Evolutionary conservation across 2,329 filamentous ascomycete genomes (phyloP), one percentile per base, ranked within the genome.

Genomic region (Acrodontium crateriforme): DNA sequence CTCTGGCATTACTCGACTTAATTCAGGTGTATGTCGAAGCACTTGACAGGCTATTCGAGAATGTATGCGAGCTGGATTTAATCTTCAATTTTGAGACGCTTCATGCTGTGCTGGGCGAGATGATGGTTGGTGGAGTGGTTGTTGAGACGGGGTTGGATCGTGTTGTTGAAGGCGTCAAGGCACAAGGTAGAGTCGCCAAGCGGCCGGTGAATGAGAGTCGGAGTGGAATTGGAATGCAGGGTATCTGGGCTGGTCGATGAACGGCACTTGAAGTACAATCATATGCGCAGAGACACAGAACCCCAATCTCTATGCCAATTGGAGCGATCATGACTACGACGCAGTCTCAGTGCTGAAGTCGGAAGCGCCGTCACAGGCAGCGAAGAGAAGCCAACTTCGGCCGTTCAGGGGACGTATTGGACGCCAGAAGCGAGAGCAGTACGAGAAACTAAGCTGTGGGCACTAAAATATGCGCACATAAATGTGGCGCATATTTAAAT

Each of bases 61-160:
- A 98, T 53, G 89, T 98, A 7, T 98, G 89, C 67, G 89, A 98
- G 62, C 65, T 98, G 31, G 85, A 98, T 55, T 68, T 98, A 43
- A 98, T 98, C 54, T 98, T 98, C 63, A 95, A 95, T 53, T 98
- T 93, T 46, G 89, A 98, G 67, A 91, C 84, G 10, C 65, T 98
- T 46, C 89, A 98, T 62, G 80, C 87, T 6, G 75, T 84, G 10
- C 62, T 95, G 7, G 76, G 74, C 32, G 87, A 95, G 64, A 92
- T 95, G 82, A 79, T 95, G 31, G 81, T 93, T 10, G 87, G 87
- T 9, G 87, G 87, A 1, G 83, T 94, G 9, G 87, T 95, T 10
- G 75, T 95, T 14, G 87, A 95, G 61, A 94, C 87, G 17, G 82
- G 78, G 45, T 58, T 92, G 36, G 84, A 93, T 32, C 76, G 76